Percentiles rank a stretch among this genome's conserved stretches.
Evolutionary conservation across 2,329 filamentous ascomycete genomes (phyloP).

Genomic region (Graphium sp.): DNA sequence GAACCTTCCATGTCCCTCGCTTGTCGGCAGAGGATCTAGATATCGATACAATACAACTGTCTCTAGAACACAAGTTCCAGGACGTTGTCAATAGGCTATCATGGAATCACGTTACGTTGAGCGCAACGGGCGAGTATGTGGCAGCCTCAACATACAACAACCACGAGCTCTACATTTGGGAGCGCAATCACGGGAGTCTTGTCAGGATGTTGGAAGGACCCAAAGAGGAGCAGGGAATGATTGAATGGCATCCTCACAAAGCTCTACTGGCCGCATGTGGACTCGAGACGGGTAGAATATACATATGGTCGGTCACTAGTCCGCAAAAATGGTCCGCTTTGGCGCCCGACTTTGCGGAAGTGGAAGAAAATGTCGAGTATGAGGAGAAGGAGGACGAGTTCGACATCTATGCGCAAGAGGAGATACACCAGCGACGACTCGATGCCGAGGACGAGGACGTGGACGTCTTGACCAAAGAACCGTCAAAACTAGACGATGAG

Average conservation of each 20-base stretch:
- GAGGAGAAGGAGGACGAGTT: slow-evolving; percentile 94
- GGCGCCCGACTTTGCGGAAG: slow-evolving; percentile 90
- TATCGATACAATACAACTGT: slow-evolving; percentile 70
- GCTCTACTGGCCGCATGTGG: slow-evolving; percentile 83
- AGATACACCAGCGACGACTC: slow-evolving; percentile 77
- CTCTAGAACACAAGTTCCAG: slow-evolving; percentile 95
- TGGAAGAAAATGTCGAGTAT: slow-evolving; percentile 97
- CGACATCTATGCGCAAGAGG: slow-evolving; percentile 89
- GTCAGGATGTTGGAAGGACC: slow-evolving; percentile 95
- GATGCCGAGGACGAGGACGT: slow-evolving; percentile 89
- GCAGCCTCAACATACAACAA: slow-evolving; percentile 96
- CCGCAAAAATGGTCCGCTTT: slow-evolving; percentile 95
- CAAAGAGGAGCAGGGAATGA: slow-evolving; percentile 88
- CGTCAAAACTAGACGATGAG: slow-evolving; percentile 42
- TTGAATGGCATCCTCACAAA: slow-evolving; percentile 89
- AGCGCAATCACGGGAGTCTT: slow-evolving; percentile 79
- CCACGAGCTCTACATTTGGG: slow-evolving; percentile 97
- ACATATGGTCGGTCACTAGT: slow-evolving; percentile 89
- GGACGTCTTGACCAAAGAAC: slow-evolving; percentile 69
- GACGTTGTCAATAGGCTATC: slow-evolving; percentile 88
- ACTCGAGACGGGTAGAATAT: slow-evolving; percentile 81
- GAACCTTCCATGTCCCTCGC: slow-evolving; percentile 81
- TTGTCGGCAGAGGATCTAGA: slow-evolving; percentile 52
- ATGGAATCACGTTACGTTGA: slow-evolving; percentile 97
- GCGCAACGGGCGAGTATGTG: slow-evolving; percentile 85